These are phyloP conservation scores for Lipomyces spencermartinsiae DNA, from an alignment of 805 yeast genomes.

Conservation along the genomic window DNA sequence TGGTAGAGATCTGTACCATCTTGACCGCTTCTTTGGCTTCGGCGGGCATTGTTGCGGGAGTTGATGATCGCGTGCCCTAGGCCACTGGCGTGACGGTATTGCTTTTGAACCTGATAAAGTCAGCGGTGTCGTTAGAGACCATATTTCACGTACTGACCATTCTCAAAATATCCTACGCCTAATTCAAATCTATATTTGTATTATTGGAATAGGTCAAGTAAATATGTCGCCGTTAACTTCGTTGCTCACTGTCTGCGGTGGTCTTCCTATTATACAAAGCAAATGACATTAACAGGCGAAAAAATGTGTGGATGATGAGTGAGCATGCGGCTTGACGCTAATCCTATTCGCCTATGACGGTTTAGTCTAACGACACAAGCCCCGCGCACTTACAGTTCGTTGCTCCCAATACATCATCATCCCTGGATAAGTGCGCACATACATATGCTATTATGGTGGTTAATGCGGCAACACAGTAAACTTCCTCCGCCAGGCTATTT, in stretches of 20 bases:
- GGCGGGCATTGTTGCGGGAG: slow-evolving; percentile 24
- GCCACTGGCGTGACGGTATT: slow-evolving; percentile 31
- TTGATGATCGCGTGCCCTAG: slow-evolving; percentile 38
- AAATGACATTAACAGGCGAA: too few species aligned
- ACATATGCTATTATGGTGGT: not conserved
- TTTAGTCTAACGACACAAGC: not conserved
- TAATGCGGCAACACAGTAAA: not conserved
- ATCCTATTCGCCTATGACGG: not conserved
- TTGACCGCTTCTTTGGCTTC: slow-evolving; percentile 18
- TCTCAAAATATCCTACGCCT: not conserved
- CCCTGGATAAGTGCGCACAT: not conserved
- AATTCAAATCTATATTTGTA: not conserved
- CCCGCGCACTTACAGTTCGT: not conserved
- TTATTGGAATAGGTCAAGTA: not conserved
- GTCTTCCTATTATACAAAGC: not conserved
- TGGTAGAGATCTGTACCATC: slow-evolving; percentile 21
- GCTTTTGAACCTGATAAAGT: slow-evolving; percentile 29
- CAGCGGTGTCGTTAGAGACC: not conserved
- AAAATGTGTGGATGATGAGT: not conserved
- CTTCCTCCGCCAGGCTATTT: not conserved
- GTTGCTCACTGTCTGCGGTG: not conserved
- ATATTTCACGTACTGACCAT: not conserved
- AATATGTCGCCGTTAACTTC: not conserved
- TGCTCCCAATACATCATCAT: not conserved
- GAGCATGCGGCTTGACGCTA: not conserved